phyloP scores from a whole-genome alignment of 495 filamentous ascomycete species.

The Lentithecium fluviatile region DNA sequence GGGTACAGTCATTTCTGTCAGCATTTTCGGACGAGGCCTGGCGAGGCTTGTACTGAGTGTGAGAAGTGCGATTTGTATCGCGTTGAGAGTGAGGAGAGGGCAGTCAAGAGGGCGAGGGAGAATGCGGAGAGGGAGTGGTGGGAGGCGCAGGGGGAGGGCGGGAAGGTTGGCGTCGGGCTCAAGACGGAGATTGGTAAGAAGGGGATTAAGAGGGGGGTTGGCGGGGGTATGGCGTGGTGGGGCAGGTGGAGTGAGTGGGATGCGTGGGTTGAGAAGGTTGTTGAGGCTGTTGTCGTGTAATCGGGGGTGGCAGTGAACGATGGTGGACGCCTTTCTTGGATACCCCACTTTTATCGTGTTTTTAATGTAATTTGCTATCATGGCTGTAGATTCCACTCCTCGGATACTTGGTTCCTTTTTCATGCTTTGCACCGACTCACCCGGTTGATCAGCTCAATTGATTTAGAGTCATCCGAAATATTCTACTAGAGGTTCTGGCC shows the following conservation, averaged over 20 bases:
- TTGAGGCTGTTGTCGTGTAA: slow-evolving; percentile 33
- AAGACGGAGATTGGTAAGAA: slow-evolving; percentile 9
- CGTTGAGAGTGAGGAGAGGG: slow-evolving; percentile 77
- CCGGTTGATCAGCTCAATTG: no score
- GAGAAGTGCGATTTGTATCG: slow-evolving; percentile 88
- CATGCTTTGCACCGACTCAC: no score
- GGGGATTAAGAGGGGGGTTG: slow-evolving; percentile 15
- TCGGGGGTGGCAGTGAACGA: neutral
- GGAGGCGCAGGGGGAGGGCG: slow-evolving; percentile 58
- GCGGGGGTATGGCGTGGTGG: neutral
- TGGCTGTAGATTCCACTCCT: no score
- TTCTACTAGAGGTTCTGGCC: no score
- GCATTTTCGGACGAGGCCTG: slow-evolving; percentile 80
- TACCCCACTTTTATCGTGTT: no score
- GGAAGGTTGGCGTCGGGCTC: neutral
- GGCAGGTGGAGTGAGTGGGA: slow-evolving; percentile 19
- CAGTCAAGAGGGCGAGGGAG: slow-evolving; percentile 70
- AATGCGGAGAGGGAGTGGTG: slow-evolving; percentile 82
- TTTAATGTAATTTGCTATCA: no score
- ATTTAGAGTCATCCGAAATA: no score
- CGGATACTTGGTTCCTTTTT: no score
- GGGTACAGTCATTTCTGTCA: slow-evolving; percentile 93
- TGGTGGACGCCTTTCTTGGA: no score
- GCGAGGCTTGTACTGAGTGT: slow-evolving; percentile 71
- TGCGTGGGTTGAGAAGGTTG: slow-evolving; percentile 31